Evolutionary conservation across 1,284 basidiomycete species (phyloP).

Genomic region (Irpex sp.): DNA sequence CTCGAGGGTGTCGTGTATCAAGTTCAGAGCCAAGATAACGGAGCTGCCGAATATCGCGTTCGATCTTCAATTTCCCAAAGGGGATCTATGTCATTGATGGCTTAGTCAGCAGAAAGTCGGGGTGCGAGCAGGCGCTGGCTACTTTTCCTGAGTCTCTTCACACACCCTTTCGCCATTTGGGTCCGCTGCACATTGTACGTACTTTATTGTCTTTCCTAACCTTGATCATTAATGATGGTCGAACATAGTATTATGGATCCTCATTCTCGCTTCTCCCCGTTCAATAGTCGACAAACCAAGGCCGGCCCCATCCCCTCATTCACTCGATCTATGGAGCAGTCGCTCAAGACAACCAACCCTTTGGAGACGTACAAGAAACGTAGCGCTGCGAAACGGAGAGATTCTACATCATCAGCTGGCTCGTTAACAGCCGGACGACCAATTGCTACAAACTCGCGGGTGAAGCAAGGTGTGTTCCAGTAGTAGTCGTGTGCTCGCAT

Average conservation of each 20-base stretch:
- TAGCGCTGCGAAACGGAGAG: slow-evolving; percentile 29
- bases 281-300: slow-evolving; percentile 66
- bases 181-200: neutral
- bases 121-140: neutral
- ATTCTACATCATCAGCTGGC: slow-evolving; percentile 26
- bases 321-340: slow-evolving; percentile 43
- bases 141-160: neutral
- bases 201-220: neutral
- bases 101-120: slow-evolving; percentile 26
- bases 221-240: neutral
- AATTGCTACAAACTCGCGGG: slow-evolving; percentile 71
- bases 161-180: neutral
- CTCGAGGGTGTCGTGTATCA: neutral
- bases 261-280: slow-evolving; percentile 69
- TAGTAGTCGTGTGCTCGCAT: slow-evolving; percentile 6
- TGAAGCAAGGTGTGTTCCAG: slow-evolving; percentile 48
- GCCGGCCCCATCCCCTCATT: slow-evolving; percentile 50
- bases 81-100: neutral
- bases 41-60: neutral
- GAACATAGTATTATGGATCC: slow-evolving; percentile 53
- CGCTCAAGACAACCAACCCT: slow-evolving; percentile 33
- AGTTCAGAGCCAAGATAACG: neutral
- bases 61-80: neutral
- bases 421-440: slow-evolving; percentile 51
- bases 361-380: slow-evolving; percentile 42